phyloP scores from a whole-genome alignment of 2,329 filamentous ascomycete genomes.

The Raffaelea arxii region DNA sequence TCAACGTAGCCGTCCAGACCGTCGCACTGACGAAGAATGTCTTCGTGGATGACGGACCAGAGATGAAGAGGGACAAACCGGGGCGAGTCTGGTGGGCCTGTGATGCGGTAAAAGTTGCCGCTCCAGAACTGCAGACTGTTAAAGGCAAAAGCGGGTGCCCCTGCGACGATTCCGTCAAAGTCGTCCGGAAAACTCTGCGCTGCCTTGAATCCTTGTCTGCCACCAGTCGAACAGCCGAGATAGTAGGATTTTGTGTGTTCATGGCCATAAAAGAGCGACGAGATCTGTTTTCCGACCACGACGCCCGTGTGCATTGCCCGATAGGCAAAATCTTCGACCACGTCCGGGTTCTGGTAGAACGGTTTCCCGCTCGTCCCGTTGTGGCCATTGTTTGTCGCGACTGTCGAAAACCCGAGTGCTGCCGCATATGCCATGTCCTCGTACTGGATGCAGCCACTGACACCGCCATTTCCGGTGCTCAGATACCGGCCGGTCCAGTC shows the following conservation, averaged over 20 bases:
- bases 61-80: neutral
- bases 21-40: neutral
- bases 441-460: neutral
- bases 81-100: neutral
- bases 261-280: neutral
- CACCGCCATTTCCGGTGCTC: neutral
- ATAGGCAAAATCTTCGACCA: neutral
- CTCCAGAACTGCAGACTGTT: neutral
- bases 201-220: constrained; percentile 41
- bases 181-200: constrained; percentile 41
- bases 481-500: neutral
- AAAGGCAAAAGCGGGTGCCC: neutral
- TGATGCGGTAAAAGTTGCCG: neutral
- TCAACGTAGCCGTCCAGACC: neutral
- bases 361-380: neutral
- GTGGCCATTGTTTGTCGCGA: neutral
- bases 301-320: neutral
- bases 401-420: neutral
- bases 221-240: constrained; percentile 13
- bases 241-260: neutral
- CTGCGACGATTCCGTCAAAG: constrained; percentile 22
- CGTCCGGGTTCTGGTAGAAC: neutral
- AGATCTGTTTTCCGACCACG: neutral
- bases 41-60: neutral
- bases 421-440: neutral